Evolutionary conservation across 495 filamentous ascomycete genomes (phyloP).

Genomic region (Clohesyomyces aquaticus): DNA sequence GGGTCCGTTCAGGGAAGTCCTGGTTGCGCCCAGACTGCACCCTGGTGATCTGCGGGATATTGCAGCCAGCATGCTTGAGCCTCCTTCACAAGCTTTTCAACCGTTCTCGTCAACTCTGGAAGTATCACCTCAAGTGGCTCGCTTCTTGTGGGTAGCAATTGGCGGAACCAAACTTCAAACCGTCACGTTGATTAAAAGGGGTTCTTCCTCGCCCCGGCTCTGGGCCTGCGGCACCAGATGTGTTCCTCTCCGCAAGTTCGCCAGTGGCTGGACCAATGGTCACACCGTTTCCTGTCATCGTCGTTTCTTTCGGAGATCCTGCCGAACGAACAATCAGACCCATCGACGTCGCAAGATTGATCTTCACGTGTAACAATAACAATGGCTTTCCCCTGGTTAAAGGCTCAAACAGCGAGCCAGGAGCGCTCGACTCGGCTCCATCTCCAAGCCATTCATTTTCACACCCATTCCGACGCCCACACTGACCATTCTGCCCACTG

Average conservation of each 20-base stretch:
- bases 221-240: neutral
- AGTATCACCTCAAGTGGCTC: conserved; percentile 12
- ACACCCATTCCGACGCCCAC: neutral
- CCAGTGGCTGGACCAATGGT: neutral
- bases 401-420: neutral
- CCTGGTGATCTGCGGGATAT: conserved; percentile 19
- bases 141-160: conserved; percentile 13
- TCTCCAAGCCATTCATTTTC: neutral
- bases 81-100: conserved; percentile 29
- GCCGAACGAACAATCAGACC: conserved; percentile 9
- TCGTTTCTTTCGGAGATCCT: conserved; percentile 14
- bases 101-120: conserved; percentile 9
- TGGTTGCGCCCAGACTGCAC: conserved; percentile 8
- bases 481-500: neutral
- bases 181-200: conserved; percentile 13
- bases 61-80: conserved; percentile 21
- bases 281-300: neutral
- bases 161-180: conserved; percentile 13
- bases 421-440: neutral
- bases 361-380: neutral
- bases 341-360: neutral
- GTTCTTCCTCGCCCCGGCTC: neutral
- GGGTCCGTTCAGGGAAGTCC: conserved; percentile 5
- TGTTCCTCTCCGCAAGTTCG: neutral
- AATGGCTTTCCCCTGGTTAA: neutral